Evolutionary conservation across 208 protist species (phyloP).

Genomic region (Leishmania gerbilli): DNA sequence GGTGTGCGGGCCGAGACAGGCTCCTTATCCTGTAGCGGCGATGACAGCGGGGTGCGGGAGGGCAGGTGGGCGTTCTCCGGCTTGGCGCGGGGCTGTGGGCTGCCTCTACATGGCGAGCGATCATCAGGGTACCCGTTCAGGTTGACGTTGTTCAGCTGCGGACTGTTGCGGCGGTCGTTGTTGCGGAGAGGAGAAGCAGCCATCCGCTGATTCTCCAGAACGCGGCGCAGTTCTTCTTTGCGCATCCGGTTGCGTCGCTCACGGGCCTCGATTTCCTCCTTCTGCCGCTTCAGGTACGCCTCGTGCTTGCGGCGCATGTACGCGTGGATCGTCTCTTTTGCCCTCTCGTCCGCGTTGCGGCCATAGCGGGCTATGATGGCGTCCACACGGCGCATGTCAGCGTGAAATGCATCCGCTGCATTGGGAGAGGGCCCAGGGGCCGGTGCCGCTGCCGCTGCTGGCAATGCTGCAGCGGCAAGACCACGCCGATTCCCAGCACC

Average conservation of each 20-base stretch:
- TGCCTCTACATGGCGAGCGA: slow-evolving; percentile 9
- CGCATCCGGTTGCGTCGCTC: slow-evolving; percentile 60
- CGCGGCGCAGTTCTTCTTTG: slow-evolving; percentile 60
- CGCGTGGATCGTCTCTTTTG: slow-evolving; percentile 85
- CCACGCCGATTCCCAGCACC: slow-evolving; percentile 4
- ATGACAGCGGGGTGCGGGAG: slow-evolving; percentile 11
- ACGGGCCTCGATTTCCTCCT: slow-evolving; percentile 49
- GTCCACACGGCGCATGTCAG: slow-evolving; percentile 77
- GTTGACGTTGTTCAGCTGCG: slow-evolving; percentile 6
- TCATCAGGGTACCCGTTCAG: background rate
- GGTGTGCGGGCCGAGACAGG: slow-evolving; percentile 13
- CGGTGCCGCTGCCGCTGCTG: background rate
- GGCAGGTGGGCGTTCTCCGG: slow-evolving; percentile 10
- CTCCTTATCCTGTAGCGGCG: slow-evolving; percentile 6
- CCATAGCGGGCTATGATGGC: slow-evolving; percentile 84
- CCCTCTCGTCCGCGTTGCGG: slow-evolving; percentile 62
- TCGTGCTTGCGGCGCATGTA: slow-evolving; percentile 91
- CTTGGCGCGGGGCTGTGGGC: slow-evolving; percentile 11
- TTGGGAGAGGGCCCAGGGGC: slow-evolving; percentile 9
- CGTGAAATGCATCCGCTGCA: slow-evolving; percentile 37
- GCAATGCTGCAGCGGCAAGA: background rate
- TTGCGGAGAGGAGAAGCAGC: slow-evolving; percentile 30
- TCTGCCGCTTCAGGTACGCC: slow-evolving; percentile 73
- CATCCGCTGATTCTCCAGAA: slow-evolving; percentile 67
- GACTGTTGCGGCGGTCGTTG: slow-evolving; percentile 17